Conservation (phyloP, 441 rosid species). For the Adansonia grandidieri region DNA sequence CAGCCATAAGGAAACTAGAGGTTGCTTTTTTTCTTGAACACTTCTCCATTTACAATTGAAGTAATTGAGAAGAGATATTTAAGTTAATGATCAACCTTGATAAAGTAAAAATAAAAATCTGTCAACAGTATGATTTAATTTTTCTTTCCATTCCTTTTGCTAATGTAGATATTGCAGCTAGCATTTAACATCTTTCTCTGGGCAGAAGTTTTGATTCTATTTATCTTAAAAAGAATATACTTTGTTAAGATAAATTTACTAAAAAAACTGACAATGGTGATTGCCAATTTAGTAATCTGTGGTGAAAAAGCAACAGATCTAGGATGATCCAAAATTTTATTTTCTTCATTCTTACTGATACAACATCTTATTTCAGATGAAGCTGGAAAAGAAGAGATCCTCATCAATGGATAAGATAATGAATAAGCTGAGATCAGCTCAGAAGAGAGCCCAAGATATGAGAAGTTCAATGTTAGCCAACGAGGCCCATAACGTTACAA, state of each 20-base stretch:
- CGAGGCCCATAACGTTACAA: conserved; percentile 51
- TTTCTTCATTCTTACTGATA: conserved; percentile 18
- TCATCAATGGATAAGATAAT: conserved; percentile 89
- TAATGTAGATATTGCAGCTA: not conserved
- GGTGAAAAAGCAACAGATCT: conserved; percentile 6
- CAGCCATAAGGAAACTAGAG: conserved; percentile 86
- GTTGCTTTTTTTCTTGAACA: conserved; percentile 36
- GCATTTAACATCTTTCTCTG: not conserved
- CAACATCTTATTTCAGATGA: conserved; percentile 60
- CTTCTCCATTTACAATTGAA: conserved; percentile 7
- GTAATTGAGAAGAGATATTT: not conserved
- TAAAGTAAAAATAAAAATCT: not conserved
- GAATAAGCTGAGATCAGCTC: conserved; percentile 82
- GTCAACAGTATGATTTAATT: not conserved
- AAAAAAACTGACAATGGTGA: too few species aligned
- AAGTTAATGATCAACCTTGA: conserved; percentile 19
- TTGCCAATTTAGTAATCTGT: not conserved
- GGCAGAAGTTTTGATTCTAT: not conserved
- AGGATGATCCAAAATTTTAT: not conserved
- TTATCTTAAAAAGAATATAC: conserved; percentile 1
- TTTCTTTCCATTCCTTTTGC: not conserved
- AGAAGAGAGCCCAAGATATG: conserved; percentile 89
- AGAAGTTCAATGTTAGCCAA: conserved; percentile 63
- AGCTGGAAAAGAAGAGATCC: conserved; percentile 87
- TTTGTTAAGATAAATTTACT: too few species aligned